Base-by-base conservation (phyloP, 2,329 filamentous ascomycete species). In the Akanthomyces dipterigenus region DNA sequence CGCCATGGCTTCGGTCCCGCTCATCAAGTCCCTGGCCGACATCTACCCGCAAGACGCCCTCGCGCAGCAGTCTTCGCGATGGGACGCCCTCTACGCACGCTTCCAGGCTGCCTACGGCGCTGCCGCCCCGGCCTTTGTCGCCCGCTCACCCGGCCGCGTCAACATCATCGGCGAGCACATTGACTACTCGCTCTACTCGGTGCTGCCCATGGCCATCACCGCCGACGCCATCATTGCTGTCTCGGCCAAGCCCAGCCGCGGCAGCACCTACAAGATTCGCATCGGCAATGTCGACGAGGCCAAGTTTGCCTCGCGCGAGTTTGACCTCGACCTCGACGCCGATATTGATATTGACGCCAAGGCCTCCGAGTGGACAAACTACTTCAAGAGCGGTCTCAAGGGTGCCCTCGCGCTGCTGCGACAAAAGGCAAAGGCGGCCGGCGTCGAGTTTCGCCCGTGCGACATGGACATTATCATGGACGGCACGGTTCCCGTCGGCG, bases 121-220 rank as follows among this genome's bases (percentile, higher is more conserved):
- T 24, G 53, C 14, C 85, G 56, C 81, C 18, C 87, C 93, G 43
- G 83, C 89, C 63, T 97, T 96, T 70, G 86, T 98, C 22, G 85
- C 93, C 11, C 88, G 95, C 65, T 96, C 93, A 60, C 95, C 95
- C 1, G 95, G 95, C 63, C 86, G 95, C 67, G 95, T 99, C 67
- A 98, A 98, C 78, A 95, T 99, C 71, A 97, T 99, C 72, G 95
- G 95, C 74, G 95, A 99, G 82, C 95, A 99, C 78, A 96, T 99
- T 70, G 95, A 99, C 79, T 99, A 99, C 78, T 96, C 91, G 16
- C 85, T 99, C 22, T 99, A 98, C 80, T 88, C 95, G 68, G 93
- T 97, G 63, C 82, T 99, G 26, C 95, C 95, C 57, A 97, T 97
- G 86, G 95, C 93, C 64, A 92, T 98, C 67, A 91, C 90, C 6